phyloP scores from a whole-genome alignment of 2,329 filamentous ascomycete genomes.

The Xylariaceae sp. region DNA sequence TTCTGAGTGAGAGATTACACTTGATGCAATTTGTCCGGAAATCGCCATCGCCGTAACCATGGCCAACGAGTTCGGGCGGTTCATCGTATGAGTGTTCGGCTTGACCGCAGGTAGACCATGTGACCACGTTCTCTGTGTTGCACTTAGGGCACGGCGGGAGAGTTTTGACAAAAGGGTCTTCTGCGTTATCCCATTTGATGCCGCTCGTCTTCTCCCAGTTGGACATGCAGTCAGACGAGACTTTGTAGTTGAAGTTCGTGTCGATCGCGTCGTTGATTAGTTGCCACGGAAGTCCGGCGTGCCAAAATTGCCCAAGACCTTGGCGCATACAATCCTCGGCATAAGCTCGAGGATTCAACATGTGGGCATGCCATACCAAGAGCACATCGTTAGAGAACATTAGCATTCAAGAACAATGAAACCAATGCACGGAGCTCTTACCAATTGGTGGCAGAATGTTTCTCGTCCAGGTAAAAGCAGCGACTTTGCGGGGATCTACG shows the following conservation, averaged over 20 bases:
- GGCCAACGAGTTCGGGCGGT: conserved; percentile 40
- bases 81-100: conserved; percentile 35
- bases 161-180: conserved; percentile 46
- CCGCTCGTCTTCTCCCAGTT: conserved; percentile 48
- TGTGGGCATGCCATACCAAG: conserved; percentile 76
- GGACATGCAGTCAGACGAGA: conserved; percentile 40
- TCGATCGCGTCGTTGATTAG: conserved; percentile 56
- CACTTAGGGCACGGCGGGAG: conserved; percentile 55
- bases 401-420: conserved; percentile 22
- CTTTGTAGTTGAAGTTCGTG: conserved; percentile 53
- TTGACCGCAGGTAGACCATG: conserved; percentile 56
- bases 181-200: conserved; percentile 55
- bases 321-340: conserved; percentile 67
- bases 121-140: conserved; percentile 38
- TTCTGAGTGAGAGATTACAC: conserved; percentile 50
- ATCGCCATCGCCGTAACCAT: conserved; percentile 57
- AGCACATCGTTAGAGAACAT: conserved; percentile 54
- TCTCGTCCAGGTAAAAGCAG: conserved; percentile 35
- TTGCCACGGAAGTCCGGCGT: conserved; percentile 62
- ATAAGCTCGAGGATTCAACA: conserved; percentile 71
- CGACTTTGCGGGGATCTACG: conserved; percentile 9
- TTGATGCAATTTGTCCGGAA: conserved; percentile 47
- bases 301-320: conserved; percentile 54
- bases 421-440: conserved; percentile 28
- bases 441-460: conserved; percentile 55